phyloP scores from a whole-genome alignment of 352 stramenopile species.

The Phytophthora sojae region DNA sequence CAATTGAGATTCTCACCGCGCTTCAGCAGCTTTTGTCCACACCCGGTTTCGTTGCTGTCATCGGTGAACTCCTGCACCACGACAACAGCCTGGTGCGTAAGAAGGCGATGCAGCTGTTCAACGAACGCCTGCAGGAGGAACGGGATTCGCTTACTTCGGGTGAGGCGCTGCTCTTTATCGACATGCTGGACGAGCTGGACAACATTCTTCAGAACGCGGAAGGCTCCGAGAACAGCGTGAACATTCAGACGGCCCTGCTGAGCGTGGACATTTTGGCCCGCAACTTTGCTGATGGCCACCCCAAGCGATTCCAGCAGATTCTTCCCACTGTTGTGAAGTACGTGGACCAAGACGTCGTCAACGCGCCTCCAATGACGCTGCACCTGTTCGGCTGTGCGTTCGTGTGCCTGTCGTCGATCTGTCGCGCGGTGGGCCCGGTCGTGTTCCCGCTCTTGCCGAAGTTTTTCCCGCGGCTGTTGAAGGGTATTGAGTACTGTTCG shows the following conservation, averaged over 20 bases:
- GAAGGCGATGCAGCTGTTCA: conserved; percentile 91
- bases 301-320: conserved; percentile 77
- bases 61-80: conserved; percentile 85
- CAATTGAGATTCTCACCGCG: conserved; percentile 80
- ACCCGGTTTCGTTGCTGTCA: conserved; percentile 86
- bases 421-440: conserved; percentile 65
- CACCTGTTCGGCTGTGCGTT: conserved; percentile 87
- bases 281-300: conserved; percentile 77
- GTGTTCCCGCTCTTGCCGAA: conserved; percentile 86
- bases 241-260: conserved; percentile 85
- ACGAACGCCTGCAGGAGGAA: conserved; percentile 82
- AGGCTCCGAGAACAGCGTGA: conserved; percentile 69
- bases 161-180: conserved; percentile 85
- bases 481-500: conserved; percentile 65
- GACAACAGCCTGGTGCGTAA: conserved; percentile 89
- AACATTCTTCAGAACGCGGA: conserved; percentile 71
- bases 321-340: conserved; percentile 83
- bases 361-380: conserved; percentile 55
- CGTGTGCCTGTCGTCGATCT: conserved; percentile 84
- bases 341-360: conserved; percentile 61
- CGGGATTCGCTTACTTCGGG: conserved; percentile 62
- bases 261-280: conserved; percentile 87
- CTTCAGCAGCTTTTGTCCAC: conserved; percentile 88
- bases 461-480: conserved; percentile 83
- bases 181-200: conserved; percentile 89